A percentile compares a stretch with the other conserved stretches of the same genome.
phyloP scores from a whole-genome alignment of 805 yeast genomes.

The Yarrowia sp. region DNA sequence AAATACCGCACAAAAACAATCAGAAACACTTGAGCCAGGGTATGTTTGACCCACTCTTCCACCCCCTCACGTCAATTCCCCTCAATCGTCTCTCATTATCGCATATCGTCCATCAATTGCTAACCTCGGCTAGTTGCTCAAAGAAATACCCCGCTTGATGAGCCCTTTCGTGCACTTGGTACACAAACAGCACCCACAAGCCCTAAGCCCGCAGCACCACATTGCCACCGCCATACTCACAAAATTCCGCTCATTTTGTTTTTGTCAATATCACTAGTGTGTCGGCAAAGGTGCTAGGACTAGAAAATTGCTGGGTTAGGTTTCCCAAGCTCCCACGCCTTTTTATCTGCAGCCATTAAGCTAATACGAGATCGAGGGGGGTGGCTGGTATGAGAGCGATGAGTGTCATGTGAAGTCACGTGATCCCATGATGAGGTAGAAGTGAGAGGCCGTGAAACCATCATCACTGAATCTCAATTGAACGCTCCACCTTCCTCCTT shows the following conservation, averaged over 20 bases:
- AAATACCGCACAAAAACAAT: too few species aligned
- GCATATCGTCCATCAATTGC: not conserved
- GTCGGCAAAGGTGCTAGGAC: constrained; percentile 27
- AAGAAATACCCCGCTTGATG: not conserved
- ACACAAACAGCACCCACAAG: not conserved
- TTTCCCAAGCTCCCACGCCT: constrained; percentile 24
- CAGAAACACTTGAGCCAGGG: not conserved
- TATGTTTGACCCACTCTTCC: not conserved
- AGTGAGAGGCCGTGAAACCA: too few species aligned
- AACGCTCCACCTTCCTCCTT: too few species aligned
- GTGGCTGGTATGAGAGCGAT: not conserved
- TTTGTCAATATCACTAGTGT: constrained; percentile 4
- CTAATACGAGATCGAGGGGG: constrained; percentile 25
- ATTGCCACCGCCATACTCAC: constrained; percentile 5
- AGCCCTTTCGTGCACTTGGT: not conserved
- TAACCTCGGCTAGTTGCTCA: constrained; percentile 21
- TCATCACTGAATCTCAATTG: too few species aligned
- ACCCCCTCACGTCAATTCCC: not conserved
- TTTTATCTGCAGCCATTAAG: constrained; percentile 18
- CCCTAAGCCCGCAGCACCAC: not conserved
- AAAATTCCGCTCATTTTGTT: constrained; percentile 33
- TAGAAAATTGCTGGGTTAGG: constrained; percentile 35
- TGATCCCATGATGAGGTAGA: constrained; percentile 2
- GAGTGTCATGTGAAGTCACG: constrained; percentile 5
- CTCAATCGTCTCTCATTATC: not conserved